Conservation (phyloP, 2,329 filamentous ascomycete genomes). For the Calonectria crousiana region DNA sequence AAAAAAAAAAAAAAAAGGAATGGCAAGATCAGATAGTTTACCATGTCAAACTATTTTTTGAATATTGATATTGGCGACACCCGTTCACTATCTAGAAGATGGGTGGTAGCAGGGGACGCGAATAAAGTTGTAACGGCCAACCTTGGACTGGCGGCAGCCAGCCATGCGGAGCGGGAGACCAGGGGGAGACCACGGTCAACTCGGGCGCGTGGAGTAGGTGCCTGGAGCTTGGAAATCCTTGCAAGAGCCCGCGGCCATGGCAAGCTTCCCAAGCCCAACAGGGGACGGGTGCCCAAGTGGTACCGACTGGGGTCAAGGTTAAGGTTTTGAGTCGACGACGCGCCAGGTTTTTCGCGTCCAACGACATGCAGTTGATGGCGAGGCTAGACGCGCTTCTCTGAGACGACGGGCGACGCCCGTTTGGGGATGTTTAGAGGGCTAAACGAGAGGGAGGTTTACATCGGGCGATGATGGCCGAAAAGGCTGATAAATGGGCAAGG, state of each 20-base stretch:
- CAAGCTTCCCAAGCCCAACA: conserved; percentile 37
- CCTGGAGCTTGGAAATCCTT: conserved; percentile 41
- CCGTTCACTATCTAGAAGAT: neutral
- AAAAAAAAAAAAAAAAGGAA: neutral
- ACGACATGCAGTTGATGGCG: conserved; percentile 12
- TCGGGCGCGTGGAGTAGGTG: conserved; percentile 42
- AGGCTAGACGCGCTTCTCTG: conserved; percentile 1
- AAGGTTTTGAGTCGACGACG: conserved; percentile 26
- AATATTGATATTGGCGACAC: neutral
- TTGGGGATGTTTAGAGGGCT: neutral
- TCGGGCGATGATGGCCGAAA: neutral
- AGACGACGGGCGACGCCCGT: neutral
- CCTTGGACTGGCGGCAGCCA: conserved; percentile 34
- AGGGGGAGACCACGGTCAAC: conserved; percentile 41
- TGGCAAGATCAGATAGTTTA: neutral
- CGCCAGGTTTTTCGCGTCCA: conserved; percentile 20
- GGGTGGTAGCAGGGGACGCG: conserved; percentile 22
- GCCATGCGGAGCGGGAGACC: conserved; percentile 45
- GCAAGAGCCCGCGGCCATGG: conserved; percentile 42
- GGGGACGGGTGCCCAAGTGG: conserved; percentile 39
- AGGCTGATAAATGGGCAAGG: conserved; percentile 17
- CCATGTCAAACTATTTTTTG: neutral
- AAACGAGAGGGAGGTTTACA: neutral
- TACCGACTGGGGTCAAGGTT: conserved; percentile 32
- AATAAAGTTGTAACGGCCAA: conserved; percentile 41